phyloP scores from a whole-genome alignment of 2,329 filamentous ascomycete species.

The Davidsoniella neocaledoniae region DNA sequence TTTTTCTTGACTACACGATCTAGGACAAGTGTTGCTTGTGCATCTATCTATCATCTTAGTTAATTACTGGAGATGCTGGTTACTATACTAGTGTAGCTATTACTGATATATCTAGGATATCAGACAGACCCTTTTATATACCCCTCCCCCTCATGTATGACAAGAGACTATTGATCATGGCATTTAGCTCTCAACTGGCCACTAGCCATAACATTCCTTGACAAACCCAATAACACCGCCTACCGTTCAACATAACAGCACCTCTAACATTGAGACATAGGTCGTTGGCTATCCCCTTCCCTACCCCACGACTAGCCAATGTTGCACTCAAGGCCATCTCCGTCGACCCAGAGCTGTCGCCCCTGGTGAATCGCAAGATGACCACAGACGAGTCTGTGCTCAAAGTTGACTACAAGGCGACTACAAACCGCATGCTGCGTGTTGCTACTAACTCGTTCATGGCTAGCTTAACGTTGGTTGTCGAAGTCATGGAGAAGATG shows the following conservation, averaged over 20 bases:
- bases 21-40: neutral
- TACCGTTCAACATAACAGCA: constrained; percentile 10
- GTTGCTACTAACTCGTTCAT: constrained; percentile 95
- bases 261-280: constrained; percentile 26
- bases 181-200: too few species aligned
- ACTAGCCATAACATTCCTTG: neutral
- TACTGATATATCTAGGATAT: neutral
- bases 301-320: constrained; percentile 58
- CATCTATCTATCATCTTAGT: neutral
- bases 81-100: too few species aligned
- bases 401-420: constrained; percentile 62
- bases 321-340: constrained; percentile 59
- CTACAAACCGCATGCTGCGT: constrained; percentile 89
- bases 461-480: constrained; percentile 68
- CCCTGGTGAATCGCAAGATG: constrained; percentile 60
- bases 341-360: constrained; percentile 80
- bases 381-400: constrained; percentile 40
- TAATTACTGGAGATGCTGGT: neutral
- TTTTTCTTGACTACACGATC: neutral
- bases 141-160: neutral
- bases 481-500: constrained; percentile 80
- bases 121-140: neutral
- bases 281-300: constrained; percentile 64
- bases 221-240: neutral
- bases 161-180: neutral